A percentile compares a stretch with the other conserved stretches of the same genome.
Evolutionary conservation across 208 protist genomes (phyloP).

Genomic region (Crithidia mellificae): DNA sequence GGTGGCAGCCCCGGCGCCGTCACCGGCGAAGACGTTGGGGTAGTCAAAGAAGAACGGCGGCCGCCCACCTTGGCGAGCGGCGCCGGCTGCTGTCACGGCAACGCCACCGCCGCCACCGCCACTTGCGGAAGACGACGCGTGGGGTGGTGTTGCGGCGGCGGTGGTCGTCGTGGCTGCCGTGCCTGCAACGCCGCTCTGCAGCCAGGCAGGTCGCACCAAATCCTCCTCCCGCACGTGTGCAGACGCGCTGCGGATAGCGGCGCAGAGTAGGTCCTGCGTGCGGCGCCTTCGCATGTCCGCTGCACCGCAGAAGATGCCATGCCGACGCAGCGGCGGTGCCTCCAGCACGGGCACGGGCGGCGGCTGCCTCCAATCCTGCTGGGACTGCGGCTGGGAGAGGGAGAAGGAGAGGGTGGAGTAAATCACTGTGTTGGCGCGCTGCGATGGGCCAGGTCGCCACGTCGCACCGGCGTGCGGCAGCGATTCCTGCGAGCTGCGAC

Average conservation of each 20-base stretch:
- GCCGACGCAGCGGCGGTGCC: not conserved
- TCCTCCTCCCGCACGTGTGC: slow-evolving; percentile 15
- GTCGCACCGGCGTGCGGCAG: not conserved
- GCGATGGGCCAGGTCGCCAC: not conserved
- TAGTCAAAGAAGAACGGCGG: not conserved
- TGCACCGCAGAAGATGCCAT: slow-evolving; percentile 16
- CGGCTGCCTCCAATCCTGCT: not conserved
- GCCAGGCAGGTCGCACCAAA: slow-evolving; percentile 13
- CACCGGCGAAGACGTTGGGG: not conserved
- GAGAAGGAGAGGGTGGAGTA: not conserved
- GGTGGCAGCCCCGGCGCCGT: not conserved
- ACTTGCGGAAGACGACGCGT: not conserved
- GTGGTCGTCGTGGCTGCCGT: not conserved
- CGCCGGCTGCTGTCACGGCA: not conserved
- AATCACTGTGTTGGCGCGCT: not conserved
- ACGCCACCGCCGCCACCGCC: too few relatives aligned
- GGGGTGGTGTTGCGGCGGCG: not conserved
- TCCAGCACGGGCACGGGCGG: not conserved
- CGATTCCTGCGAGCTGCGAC: not conserved
- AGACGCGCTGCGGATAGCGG: slow-evolving; percentile 21
- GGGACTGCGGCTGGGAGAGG: not conserved
- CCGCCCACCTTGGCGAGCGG: not conserved
- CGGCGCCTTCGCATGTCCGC: not conserved
- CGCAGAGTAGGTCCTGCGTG: slow-evolving; percentile 16
- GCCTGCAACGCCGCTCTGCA: not conserved